phyloP scores from a whole-genome alignment of 805 yeast species.

The Candida krabiensis region DNA sequence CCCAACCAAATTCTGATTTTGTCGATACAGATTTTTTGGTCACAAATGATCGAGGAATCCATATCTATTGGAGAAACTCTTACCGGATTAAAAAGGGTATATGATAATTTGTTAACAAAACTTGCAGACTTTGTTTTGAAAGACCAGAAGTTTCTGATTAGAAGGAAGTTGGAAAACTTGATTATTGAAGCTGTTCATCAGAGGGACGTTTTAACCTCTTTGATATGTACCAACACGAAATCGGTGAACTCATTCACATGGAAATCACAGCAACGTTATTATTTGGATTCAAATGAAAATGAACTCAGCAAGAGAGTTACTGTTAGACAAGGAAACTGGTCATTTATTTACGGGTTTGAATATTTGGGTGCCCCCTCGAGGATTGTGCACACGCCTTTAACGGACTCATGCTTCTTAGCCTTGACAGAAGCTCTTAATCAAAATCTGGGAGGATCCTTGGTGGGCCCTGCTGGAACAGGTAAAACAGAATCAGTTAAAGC shows the following conservation, averaged over 20 bases:
- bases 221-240: background rate
- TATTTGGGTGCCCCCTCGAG: conserved; percentile 74
- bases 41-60: conserved; percentile 38
- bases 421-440: conserved; percentile 75
- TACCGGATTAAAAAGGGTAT: conserved; percentile 15
- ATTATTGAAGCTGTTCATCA: conserved; percentile 69
- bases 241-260: conserved; percentile 37
- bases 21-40: conserved; percentile 58
- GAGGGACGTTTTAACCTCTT: conserved; percentile 34
- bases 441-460: conserved; percentile 82
- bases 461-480: conserved; percentile 98
- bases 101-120: conserved; percentile 3
- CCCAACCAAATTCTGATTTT: conserved; percentile 62
- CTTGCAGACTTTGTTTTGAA: conserved; percentile 35
- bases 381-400: conserved; percentile 74
- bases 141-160: conserved; percentile 27
- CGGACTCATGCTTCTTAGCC: conserved; percentile 61
- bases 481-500: conserved; percentile 91
- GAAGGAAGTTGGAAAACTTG: conserved; percentile 56
- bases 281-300: conserved; percentile 26
- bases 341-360: conserved; percentile 72
- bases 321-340: conserved; percentile 53
- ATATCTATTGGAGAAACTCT: conserved; percentile 2
- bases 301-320: conserved; percentile 32
- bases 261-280: conserved; percentile 54